Conservation (phyloP, 192 early-diverging fungal genomes). For the Gamsiella multidivaricata region DNA sequence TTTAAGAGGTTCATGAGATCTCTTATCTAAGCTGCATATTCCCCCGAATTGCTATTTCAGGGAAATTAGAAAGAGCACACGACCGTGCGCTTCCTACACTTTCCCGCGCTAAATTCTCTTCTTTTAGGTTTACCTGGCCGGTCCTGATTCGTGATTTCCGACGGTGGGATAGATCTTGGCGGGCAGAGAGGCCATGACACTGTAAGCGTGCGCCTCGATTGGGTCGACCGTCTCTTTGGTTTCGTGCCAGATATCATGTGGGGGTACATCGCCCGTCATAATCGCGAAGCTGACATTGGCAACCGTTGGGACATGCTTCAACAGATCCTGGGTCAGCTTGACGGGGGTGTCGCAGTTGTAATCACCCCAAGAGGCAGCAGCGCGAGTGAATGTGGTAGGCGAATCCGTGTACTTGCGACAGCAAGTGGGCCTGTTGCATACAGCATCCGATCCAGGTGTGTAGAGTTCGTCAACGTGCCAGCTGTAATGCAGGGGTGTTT, state of each 20-base stretch:
- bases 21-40: too few species aligned
- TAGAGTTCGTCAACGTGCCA: slow-evolving; percentile 38
- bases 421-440: slow-evolving; percentile 57
- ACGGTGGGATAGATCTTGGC: slow-evolving; percentile 59
- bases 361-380: slow-evolving; percentile 52
- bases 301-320: slow-evolving; percentile 49
- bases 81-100: too few species aligned
- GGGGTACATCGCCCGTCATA: slow-evolving; percentile 64
- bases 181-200: slow-evolving; percentile 36
- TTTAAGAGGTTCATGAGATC: background rate
- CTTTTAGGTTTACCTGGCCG: slow-evolving; percentile 55
- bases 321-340: slow-evolving; percentile 53
- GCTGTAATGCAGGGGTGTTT: background rate
- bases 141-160: slow-evolving; percentile 67
- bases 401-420: slow-evolving; percentile 54
- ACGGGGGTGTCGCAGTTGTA: slow-evolving; percentile 61
- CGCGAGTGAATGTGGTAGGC: slow-evolving; percentile 24
- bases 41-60: too few species aligned
- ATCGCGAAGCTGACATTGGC: slow-evolving; percentile 55
- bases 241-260: slow-evolving; percentile 65
- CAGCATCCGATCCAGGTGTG: slow-evolving; percentile 48
- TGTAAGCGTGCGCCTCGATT: slow-evolving; percentile 53
- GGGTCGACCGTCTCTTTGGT: slow-evolving; percentile 44
- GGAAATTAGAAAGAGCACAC: background rate
- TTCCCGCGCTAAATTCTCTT: background rate